These are phyloP conservation scores for Dovyalis caffra DNA, from an alignment of 345 rosid genomes.

Conservation along the genomic window DNA sequence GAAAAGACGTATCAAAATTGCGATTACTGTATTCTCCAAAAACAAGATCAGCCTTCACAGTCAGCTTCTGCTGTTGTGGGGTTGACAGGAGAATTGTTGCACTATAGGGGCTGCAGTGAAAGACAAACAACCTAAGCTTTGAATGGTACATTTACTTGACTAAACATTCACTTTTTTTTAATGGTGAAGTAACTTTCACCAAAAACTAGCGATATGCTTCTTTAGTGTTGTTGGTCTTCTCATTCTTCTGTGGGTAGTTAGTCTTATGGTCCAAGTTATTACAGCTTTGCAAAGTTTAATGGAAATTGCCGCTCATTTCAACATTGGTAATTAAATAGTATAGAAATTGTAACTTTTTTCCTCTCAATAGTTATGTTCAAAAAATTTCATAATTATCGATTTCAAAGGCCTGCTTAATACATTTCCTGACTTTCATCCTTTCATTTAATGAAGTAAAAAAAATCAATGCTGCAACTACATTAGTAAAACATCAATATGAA, in stretches of 20 bases:
- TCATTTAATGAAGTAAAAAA: neutral
- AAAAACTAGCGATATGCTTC: too few relatives aligned
- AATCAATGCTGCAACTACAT: neutral
- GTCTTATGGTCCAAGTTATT: neutral
- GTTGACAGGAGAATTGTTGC: conserved; percentile 49
- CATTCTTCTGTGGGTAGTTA: neutral
- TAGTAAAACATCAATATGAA: neutral
- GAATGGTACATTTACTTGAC: conserved; percentile 5
- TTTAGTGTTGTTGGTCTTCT: neutral
- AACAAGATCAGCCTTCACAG: conserved; percentile 75
- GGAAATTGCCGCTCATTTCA: neutral
- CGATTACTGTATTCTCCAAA: conserved; percentile 80
- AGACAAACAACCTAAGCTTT: conserved; percentile 13
- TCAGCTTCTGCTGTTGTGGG: conserved; percentile 50
- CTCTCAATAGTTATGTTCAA: too few relatives aligned
- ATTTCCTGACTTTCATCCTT: neutral
- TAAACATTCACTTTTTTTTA: neutral
- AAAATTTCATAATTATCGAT: neutral
- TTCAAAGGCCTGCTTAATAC: neutral
- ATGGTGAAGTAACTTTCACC: too few relatives aligned
- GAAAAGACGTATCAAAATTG: conserved; percentile 4
- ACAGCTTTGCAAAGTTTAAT: neutral
- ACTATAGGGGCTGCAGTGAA: conserved; percentile 71
- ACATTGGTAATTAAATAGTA: neutral
- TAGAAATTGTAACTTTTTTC: neutral